Evolutionary conservation across 352 stramenopile genomes (phyloP), one percentile per base, ranked within the genome.

Genomic region (Phytophthora nicotianae): DNA sequence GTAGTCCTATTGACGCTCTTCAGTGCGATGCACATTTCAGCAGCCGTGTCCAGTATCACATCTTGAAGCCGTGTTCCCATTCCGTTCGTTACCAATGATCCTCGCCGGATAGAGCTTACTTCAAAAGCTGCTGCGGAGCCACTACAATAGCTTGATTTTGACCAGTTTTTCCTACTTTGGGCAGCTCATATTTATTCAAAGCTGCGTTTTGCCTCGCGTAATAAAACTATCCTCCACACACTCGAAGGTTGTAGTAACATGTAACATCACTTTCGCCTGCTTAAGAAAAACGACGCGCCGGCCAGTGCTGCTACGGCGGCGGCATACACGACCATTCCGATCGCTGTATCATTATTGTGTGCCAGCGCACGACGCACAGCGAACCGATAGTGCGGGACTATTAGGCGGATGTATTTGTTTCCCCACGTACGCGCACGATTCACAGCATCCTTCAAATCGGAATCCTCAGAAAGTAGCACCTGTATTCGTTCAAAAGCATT

Each of bases 371-470:
- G 79, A 1, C 72, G 82, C 9, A 75, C 72, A 9, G 68, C 60
- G 19, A 88, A 62, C 14, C 80, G 65, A 56, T 77, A 71, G 21
- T 86, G 77, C 41, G 80, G 73, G 26, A 93, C 67, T 32, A 86
- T 86, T 3, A 96, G 67, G 0, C 83, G 81, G 43, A 96, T 82
- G 55, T 93, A 94, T 58, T 93, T 92, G 72, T 91, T 93, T 26
- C 82, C 83, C 75, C 84, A 93, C 47, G 73, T 91, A 13, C 81
- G 83, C 5, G 87, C 87, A 49, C 82, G 77, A 16, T 79, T 81
- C 9, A 96, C 87, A 6, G 85, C 86, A 42, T 93, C 81, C 52
- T 91, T 90, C 16, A 96, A 70, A 48, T 96, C 87, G 4, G 83
- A 75, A 60, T 96, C 83, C 11, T 82, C 83, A 26, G 90, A 93